phyloP scores from a whole-genome alignment of 2,329 filamentous ascomycete genomes.

The Waltergamsia citrina region DNA sequence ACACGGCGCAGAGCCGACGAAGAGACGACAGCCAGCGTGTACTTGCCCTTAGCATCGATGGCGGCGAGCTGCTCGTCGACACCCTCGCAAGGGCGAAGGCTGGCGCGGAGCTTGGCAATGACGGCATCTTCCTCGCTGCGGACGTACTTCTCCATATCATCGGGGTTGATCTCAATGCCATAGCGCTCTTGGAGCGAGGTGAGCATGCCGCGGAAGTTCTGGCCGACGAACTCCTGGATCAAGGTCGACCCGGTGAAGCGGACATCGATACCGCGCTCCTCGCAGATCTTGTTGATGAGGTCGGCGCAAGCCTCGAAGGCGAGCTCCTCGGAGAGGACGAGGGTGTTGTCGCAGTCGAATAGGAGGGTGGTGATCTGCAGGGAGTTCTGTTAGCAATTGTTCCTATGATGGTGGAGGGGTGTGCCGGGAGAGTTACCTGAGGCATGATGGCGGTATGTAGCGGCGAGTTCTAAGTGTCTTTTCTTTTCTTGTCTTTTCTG shows the following conservation, averaged over 20 bases:
- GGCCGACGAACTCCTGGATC: slow-evolving; percentile 80
- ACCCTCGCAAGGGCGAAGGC: slow-evolving; percentile 58
- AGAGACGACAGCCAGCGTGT: slow-evolving; percentile 71
- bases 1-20: slow-evolving; percentile 73
- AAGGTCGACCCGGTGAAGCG: slow-evolving; percentile 72
- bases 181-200: slow-evolving; percentile 64
- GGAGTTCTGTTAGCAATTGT: neutral
- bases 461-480: too few relatives aligned
- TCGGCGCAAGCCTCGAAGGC: slow-evolving; percentile 88
- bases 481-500: too few relatives aligned
- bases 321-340: slow-evolving; percentile 82
- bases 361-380: slow-evolving; percentile 55
- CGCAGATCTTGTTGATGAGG: slow-evolving; percentile 78
- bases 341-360: slow-evolving; percentile 83
- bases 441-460: neutral
- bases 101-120: slow-evolving; percentile 66
- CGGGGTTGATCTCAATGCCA: slow-evolving; percentile 57
- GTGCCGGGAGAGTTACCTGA: neutral
- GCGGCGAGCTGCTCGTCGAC: slow-evolving; percentile 59
- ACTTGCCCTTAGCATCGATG: slow-evolving; percentile 51
- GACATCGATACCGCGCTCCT: slow-evolving; percentile 49
- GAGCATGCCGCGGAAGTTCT: slow-evolving; percentile 94
- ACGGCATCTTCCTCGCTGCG: slow-evolving; percentile 72
- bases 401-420: neutral
- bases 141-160: slow-evolving; percentile 68